Evolutionary conservation across 2,329 filamentous ascomycete genomes (phyloP).

Genomic region (Bertia moriformis): DNA sequence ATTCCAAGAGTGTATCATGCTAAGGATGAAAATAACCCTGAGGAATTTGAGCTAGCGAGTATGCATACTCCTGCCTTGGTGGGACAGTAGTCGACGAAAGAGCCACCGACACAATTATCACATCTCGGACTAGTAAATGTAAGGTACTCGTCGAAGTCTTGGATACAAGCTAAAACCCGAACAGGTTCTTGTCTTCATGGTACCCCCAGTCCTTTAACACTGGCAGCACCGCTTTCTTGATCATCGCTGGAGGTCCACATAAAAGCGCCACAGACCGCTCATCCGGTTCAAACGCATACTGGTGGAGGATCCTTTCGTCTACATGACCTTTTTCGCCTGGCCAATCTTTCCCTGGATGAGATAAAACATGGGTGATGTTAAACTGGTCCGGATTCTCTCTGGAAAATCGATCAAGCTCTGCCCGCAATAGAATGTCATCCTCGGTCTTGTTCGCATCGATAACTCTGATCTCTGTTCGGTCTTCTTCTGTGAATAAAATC

Average conservation of each 20-base stretch:
- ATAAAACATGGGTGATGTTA: constrained; percentile 66
- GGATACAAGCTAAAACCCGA: no score
- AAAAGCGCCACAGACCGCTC: not conserved
- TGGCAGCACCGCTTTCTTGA: not conserved
- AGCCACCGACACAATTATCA: no score
- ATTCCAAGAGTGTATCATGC: no score
- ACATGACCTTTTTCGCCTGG: not conserved
- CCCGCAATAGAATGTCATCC: constrained; percentile 81
- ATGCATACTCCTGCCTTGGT: no score
- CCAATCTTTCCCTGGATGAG: not conserved
- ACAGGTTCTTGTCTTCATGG: not conserved
- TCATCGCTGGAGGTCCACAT: not conserved
- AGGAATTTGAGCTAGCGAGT: no score
- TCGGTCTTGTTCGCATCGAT: constrained; percentile 83
- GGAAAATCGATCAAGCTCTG: constrained; percentile 73
- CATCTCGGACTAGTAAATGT: no score
- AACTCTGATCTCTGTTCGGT: constrained; percentile 95
- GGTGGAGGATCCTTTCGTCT: not conserved
- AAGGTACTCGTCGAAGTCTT: no score
- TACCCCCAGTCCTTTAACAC: not conserved
- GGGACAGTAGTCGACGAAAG: no score
- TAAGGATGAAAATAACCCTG: no score
- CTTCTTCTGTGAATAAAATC: constrained; percentile 90
- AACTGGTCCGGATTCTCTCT: constrained; percentile 92
- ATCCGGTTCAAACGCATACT: not conserved